Evolutionary conservation across 139 green algal species (phyloP).

Genomic region (Coccomyxa sp.): DNA sequence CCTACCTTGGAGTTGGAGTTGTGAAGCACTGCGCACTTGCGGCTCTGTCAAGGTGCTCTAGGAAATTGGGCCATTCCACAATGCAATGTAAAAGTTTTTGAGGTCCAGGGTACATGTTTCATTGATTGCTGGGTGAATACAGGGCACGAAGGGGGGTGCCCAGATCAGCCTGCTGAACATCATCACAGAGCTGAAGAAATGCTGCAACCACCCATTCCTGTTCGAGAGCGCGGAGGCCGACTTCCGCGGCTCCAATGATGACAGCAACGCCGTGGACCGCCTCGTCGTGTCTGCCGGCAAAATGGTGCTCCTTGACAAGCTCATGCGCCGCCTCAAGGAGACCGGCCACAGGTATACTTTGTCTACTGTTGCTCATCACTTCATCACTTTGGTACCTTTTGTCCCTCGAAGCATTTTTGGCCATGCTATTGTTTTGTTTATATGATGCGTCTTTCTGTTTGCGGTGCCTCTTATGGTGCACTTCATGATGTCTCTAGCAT

Average conservation of each 20-base stretch:
- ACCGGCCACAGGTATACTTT: conserved; percentile 57
- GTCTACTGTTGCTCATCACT: not conserved
- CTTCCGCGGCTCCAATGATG: conserved; percentile 47
- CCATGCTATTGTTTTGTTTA: too few species aligned
- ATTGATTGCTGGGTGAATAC: not conserved
- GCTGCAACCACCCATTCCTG: conserved; percentile 89
- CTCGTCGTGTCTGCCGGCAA: conserved; percentile 74
- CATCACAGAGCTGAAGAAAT: conserved; percentile 92
- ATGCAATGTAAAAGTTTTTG: not conserved
- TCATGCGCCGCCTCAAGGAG: conserved; percentile 79
- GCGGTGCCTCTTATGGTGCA: too few species aligned
- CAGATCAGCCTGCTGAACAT: conserved; percentile 84
- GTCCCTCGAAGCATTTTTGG: too few species aligned
- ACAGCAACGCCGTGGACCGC: conserved; percentile 54
- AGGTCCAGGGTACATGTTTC: too few species aligned
- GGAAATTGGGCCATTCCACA: not conserved
- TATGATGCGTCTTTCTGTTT: too few species aligned
- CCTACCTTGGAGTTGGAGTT: too few species aligned
- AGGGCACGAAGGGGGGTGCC: not conserved
- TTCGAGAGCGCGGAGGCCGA: conserved; percentile 56
- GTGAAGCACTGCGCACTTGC: not conserved
- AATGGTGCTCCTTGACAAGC: conserved; percentile 93
- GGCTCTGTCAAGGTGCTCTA: not conserved
- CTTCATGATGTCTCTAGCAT: too few species aligned
- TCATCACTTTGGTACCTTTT: not conserved